Base-by-base conservation (phyloP, 768 basidiomycete species). In the Neoboletus magnificus region DNA sequence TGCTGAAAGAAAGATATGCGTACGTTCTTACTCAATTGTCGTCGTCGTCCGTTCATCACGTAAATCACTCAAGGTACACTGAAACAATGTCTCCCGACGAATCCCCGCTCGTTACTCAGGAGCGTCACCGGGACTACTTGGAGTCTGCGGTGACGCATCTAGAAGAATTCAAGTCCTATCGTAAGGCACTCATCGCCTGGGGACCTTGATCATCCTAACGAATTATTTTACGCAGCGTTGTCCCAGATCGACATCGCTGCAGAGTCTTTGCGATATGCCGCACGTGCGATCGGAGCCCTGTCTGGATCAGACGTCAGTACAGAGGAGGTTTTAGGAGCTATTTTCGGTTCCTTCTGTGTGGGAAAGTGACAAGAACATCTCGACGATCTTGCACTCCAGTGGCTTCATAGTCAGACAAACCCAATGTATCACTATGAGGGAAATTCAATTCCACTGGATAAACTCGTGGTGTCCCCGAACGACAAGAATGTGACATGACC, bases 271-370 rank as follows among this genome's bases (percentile, higher is more conserved):
- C 83, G 93, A 25, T 92, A 93, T 66, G 93, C 92, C 2, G 85
- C 87, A 0, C 81, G 82, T 55, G 86, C 91, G 5, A 80, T 96
- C n/a, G 93, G 91, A 1, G 83, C 84, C 55, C 84, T 95, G n/a
- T 85, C 87, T 2, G 93, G 93, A 5, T 66, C 79, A 9, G 59
- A 61, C 36, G 86, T 96, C 52, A 86, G 86, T 44, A 83, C 86
- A 13, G 93, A 96, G 63, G 91, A 95, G 56, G 77, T 95, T 9
- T 70, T 96, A 22, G 91, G 93, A 55, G 81, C 82, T 20, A 80
- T 96, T 25, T 96, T 96, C 66, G 77, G 79, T 33, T 87, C 90
- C 48, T 96, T 96, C 70, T 96, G 93, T 66, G 91, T 95, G 49
- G 93, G 93, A 36, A 92, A 94, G 74, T 91, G 50, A 39, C 29